Percentiles rank a stretch among this genome's conserved stretches.
Conservation (phyloP, 805 yeast species). For the Lipomyces spencermartinsiae region DNA sequence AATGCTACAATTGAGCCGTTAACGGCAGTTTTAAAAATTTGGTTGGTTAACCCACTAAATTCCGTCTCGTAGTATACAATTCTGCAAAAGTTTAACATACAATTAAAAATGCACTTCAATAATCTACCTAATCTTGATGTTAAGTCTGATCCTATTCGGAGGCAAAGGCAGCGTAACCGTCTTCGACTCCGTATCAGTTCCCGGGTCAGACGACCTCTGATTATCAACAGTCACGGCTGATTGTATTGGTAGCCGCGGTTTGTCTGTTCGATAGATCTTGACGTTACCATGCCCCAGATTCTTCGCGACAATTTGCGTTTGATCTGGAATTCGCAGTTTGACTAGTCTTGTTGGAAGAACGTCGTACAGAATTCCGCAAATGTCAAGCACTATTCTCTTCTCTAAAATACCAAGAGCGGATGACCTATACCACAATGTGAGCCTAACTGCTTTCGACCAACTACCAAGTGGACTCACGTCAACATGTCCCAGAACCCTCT, state of each 20-base stretch:
- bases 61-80: too few species aligned
- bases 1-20: too few species aligned
- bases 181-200: constrained; percentile 2
- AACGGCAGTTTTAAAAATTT: not conserved
- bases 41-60: too few species aligned
- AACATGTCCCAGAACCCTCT: constrained; percentile 71
- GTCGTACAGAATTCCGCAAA: constrained; percentile 69
- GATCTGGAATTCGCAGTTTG: constrained; percentile 63
- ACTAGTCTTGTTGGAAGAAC: constrained; percentile 68
- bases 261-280: constrained; percentile 48
- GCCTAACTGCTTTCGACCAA: not conserved
- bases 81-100: not conserved
- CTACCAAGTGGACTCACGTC: not conserved
- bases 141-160: constrained; percentile 11
- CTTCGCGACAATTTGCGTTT: constrained; percentile 68
- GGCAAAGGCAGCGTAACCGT: constrained; percentile 10
- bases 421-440: constrained; percentile 46
- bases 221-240: not conserved
- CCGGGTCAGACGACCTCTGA: not conserved
- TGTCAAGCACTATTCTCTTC: constrained; percentile 66
- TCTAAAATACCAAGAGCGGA: constrained; percentile 65
- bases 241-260: constrained; percentile 8
- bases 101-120: not conserved
- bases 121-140: constrained; percentile 6
- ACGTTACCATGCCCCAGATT: constrained; percentile 59